phyloP scores from a whole-genome alignment of 352 stramenopile species.

The Pythium vanterpoolii region DNA sequence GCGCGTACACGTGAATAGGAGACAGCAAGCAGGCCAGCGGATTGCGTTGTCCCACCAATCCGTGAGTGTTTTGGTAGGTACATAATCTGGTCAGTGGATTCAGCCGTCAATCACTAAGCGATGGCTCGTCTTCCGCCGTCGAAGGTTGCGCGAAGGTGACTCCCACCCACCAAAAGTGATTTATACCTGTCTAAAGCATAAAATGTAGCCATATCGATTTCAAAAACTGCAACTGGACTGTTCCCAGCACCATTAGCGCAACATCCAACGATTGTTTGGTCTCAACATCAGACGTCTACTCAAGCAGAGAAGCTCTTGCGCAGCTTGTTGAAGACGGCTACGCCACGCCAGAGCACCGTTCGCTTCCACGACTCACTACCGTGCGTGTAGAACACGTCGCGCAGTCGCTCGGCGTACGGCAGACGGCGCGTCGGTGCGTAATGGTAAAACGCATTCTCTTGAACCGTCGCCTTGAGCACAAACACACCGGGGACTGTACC shows the following conservation, averaged over 20 bases:
- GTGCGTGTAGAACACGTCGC: conserved; percentile 81
- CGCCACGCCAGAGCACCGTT: conserved; percentile 48
- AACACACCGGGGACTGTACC: conserved; percentile 60
- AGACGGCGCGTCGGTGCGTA: conserved; percentile 39
- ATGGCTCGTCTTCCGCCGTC: neutral
- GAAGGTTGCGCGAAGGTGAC: neutral
- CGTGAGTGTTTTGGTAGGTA: neutral
- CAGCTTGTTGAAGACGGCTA: conserved; percentile 47
- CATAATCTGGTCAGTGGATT: neutral
- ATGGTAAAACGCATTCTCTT: conserved; percentile 67
- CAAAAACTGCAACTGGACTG: neutral
- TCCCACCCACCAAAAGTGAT: neutral
- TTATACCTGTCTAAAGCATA: neutral
- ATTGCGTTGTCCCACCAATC: neutral
- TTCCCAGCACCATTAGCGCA: neutral
- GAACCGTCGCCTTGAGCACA: conserved; percentile 51
- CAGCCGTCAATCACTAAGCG: neutral
- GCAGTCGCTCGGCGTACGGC: conserved; percentile 55
- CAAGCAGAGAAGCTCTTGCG: conserved; percentile 1
- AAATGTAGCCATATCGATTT: neutral
- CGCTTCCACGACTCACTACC: conserved; percentile 57
- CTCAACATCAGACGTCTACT: neutral
- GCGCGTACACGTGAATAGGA: no score
- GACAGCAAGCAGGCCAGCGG: no score
- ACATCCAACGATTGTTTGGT: no score